phyloP scores from a whole-genome alignment of 2,329 filamentous ascomycete genomes.

The Cytospora paraplurivora region DNA sequence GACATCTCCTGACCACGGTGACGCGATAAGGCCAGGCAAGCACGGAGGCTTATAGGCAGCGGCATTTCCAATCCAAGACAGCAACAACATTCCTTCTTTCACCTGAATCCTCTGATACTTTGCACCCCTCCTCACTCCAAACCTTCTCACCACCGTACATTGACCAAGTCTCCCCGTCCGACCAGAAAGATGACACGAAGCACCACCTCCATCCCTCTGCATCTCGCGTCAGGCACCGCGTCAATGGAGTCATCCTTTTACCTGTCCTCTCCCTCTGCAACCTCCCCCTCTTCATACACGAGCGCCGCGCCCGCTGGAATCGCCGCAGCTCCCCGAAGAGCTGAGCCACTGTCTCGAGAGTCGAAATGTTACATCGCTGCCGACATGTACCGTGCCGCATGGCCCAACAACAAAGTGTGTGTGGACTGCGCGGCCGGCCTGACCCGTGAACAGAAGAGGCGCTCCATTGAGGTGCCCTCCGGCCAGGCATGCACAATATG shows the following conservation, averaged over 20 bases:
- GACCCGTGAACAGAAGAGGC: conserved; percentile 5
- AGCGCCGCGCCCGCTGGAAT: neutral
- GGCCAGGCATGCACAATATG: conserved; percentile 19
- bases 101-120: conserved; percentile 1
- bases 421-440: conserved; percentile 11
- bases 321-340: neutral
- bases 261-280: neutral
- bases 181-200: conserved; percentile 15
- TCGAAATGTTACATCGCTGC: conserved; percentile 13
- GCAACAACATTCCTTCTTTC: conserved; percentile 6
- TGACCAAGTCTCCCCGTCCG: neutral
- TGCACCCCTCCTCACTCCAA: neutral
- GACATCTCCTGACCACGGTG: neutral
- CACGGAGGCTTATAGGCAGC: too few species aligned
- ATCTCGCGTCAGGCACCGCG: neutral
- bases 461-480: neutral
- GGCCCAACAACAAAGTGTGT: conserved; percentile 17
- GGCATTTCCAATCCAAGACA: too few species aligned
- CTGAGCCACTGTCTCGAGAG: conserved; percentile 7
- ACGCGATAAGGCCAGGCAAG: neutral
- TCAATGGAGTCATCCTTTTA: conserved; percentile 4
- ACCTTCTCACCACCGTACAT: neutral
- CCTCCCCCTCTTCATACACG: neutral
- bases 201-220: conserved; percentile 12
- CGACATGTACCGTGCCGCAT: conserved; percentile 8